A percentile compares a stretch with the other conserved stretches of the same genome.
These are phyloP conservation scores for Yamadazyma kanchanaburiensis DNA, from an alignment of 1,139 yeast genomes.

Conservation along the genomic window DNA sequence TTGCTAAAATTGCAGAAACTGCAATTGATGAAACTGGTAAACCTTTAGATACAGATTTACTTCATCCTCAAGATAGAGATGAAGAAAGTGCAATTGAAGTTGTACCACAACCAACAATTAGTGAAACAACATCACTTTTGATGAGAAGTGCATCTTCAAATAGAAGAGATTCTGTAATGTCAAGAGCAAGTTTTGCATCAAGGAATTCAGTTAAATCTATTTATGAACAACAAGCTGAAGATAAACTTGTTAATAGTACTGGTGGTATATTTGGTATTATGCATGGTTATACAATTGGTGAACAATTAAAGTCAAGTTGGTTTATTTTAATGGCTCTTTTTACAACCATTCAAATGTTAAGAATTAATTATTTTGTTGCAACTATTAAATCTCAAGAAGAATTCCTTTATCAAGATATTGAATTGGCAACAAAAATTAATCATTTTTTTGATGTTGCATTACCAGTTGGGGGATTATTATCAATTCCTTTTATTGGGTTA, in stretches of 20 bases:
- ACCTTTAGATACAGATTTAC: slow-evolving; percentile 42
- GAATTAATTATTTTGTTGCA: slow-evolving; percentile 90
- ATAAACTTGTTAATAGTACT: slow-evolving; percentile 47
- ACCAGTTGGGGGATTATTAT: slow-evolving; percentile 81
- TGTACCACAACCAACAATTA: slow-evolving; percentile 32
- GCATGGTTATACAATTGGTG: slow-evolving; percentile 59
- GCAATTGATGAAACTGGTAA: slow-evolving; percentile 64
- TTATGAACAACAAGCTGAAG: slow-evolving; percentile 64
- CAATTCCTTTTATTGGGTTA: slow-evolving; percentile 86
- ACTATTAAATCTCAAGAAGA: slow-evolving; percentile 78
- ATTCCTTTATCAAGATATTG: slow-evolving; percentile 51
- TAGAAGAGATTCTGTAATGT: slow-evolving; percentile 37
- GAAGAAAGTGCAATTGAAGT: slow-evolving; percentile 6
- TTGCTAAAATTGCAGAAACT: slow-evolving; percentile 66
- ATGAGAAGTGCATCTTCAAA: slow-evolving; percentile 31
- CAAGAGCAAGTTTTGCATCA: slow-evolving; percentile 26
- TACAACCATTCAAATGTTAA: slow-evolving; percentile 82
- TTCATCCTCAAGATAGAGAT: slow-evolving; percentile 35
- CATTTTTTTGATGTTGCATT: slow-evolving; percentile 79
- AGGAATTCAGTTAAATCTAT: slow-evolving; percentile 48
- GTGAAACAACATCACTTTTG: slow-evolving; percentile 41
- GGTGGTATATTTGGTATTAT: slow-evolving; percentile 85
- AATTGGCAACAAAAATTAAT: slow-evolving; percentile 56
- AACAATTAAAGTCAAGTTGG: slow-evolving; percentile 76
- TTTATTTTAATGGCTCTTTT: slow-evolving; percentile 72